These are phyloP conservation scores for Salisapilia sapeloensis DNA, from an alignment of 352 stramenopile genomes.

Conservation along the genomic window DNA sequence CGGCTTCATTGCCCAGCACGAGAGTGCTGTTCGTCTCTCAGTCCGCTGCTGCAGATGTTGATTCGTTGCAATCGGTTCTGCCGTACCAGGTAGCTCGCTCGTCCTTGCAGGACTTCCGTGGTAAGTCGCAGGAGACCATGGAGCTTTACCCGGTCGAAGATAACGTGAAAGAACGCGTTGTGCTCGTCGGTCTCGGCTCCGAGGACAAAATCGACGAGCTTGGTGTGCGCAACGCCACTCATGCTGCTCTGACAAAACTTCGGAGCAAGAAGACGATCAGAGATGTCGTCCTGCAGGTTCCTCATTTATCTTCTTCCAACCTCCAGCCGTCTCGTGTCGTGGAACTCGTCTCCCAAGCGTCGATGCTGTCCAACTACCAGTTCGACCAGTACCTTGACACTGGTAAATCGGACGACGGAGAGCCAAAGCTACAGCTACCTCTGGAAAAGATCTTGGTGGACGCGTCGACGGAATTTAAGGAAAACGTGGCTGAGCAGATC, in stretches of 20 bases:
- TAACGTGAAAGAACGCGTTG: slow-evolving; percentile 23
- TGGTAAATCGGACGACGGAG: slow-evolving; percentile 30
- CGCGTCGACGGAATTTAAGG: slow-evolving; percentile 27
- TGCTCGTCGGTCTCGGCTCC: slow-evolving; percentile 62
- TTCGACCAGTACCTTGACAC: slow-evolving; percentile 69
- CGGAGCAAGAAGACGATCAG: slow-evolving; percentile 25
- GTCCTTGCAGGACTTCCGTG: slow-evolving; percentile 49
- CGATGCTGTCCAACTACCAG: slow-evolving; percentile 76
- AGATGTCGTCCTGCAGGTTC: slow-evolving; percentile 36
- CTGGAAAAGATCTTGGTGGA: slow-evolving; percentile 49
- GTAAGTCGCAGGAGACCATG: slow-evolving; percentile 41
- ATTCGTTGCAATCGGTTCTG: slow-evolving; percentile 16
- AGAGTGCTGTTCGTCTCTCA: slow-evolving; percentile 41
- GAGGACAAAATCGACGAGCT: slow-evolving; percentile 41
- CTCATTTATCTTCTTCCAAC: slow-evolving; percentile 10
- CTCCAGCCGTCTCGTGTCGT: slow-evolving; percentile 25
- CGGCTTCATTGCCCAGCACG: slow-evolving; percentile 12
- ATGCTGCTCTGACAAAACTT: slow-evolving; percentile 31
- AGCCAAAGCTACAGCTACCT: slow-evolving; percentile 46
- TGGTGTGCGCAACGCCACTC: slow-evolving; percentile 43
- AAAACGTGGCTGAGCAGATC: slow-evolving; percentile 43
- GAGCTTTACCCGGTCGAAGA: slow-evolving; percentile 49
- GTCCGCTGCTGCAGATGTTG: slow-evolving; percentile 5
- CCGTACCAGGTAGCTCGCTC: slow-evolving; percentile 46
- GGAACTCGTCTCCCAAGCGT: slow-evolving; percentile 49